Evolutionary conservation across 2,329 filamentous ascomycete species (phyloP).

Genomic region (Alternaria conjuncta): DNA sequence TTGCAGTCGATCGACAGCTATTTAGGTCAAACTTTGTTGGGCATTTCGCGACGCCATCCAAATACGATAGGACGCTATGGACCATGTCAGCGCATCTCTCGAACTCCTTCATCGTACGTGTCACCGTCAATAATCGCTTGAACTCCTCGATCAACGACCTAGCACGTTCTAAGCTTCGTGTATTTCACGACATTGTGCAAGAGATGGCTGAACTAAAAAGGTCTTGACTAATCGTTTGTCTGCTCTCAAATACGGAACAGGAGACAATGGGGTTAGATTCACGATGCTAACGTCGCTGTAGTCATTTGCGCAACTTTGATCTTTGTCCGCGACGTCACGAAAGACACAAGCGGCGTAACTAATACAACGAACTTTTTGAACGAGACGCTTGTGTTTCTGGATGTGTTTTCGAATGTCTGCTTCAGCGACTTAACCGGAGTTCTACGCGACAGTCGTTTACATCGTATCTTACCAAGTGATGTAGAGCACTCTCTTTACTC

Average conservation of each 20-base stretch:
- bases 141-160: background rate
- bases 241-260: background rate
- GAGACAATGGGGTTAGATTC: background rate
- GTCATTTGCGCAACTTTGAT: conserved; percentile 20
- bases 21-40: background rate
- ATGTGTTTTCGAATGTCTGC: conserved; percentile 20
- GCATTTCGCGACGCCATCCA: background rate
- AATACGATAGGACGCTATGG: conserved; percentile 3
- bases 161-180: background rate
- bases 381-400: conserved; percentile 16
- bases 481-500: conserved; percentile 15
- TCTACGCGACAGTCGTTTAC: conserved; percentile 15
- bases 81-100: conserved; percentile 12
- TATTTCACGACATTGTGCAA: background rate
- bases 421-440: conserved; percentile 16
- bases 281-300: conserved; percentile 2
- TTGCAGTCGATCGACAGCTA: background rate
- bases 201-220: background rate
- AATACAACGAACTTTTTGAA: conserved; percentile 7
- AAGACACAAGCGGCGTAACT: conserved; percentile 1
- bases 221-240: background rate
- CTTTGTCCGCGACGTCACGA: conserved; percentile 22
- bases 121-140: background rate
- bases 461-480: conserved; percentile 9
- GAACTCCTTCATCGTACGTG: conserved; percentile 16